Evolutionary conservation across 1,139 yeast species (phyloP).

Genomic region (Lodderomyces parapsilosis): DNA sequence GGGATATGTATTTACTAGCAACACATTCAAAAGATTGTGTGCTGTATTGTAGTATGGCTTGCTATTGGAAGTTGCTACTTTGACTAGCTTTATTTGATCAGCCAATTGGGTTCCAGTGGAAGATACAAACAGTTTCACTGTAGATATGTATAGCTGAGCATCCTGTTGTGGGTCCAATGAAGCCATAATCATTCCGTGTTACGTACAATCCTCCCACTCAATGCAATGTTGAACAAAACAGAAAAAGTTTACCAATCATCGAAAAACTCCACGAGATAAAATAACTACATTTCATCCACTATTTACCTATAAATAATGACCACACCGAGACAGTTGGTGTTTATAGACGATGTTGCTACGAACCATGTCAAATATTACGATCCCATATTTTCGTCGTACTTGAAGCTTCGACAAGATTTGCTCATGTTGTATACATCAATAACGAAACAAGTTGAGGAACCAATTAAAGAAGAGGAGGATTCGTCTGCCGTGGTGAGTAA

Average conservation of each 20-base stretch:
- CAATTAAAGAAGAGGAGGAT: slow-evolving; percentile 10
- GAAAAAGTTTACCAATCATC: no score
- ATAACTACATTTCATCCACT: no score
- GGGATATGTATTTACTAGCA: slow-evolving; percentile 18
- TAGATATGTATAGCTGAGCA: slow-evolving; percentile 11
- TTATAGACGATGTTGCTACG: slow-evolving; percentile 33
- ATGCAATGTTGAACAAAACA: no score
- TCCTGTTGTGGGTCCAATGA: slow-evolving; percentile 8
- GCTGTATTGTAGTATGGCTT: slow-evolving; percentile 10
- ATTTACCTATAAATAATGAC: slow-evolving; percentile 3
- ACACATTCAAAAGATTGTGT: slow-evolving; percentile 14
- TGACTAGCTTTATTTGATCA: slow-evolving; percentile 3
- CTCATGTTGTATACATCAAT: slow-evolving; percentile 20
- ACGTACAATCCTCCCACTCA: no score
- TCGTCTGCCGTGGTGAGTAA: slow-evolving; percentile 12
- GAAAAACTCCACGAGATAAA: no score
- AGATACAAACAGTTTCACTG: slow-evolving; percentile 11
- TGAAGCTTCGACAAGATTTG: slow-evolving; percentile 35
- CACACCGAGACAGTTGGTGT: slow-evolving; percentile 12
- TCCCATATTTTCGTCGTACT: slow-evolving; percentile 30
- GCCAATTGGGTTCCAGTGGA: neutral
- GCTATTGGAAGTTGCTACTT: neutral
- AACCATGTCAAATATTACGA: slow-evolving; percentile 37
- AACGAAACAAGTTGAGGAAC: slow-evolving; percentile 11
- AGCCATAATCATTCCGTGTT: no score